These are phyloP conservation scores for Solanum stenotomum DNA, from an alignment of 257 asterid species.

Conservation along the genomic window DNA sequence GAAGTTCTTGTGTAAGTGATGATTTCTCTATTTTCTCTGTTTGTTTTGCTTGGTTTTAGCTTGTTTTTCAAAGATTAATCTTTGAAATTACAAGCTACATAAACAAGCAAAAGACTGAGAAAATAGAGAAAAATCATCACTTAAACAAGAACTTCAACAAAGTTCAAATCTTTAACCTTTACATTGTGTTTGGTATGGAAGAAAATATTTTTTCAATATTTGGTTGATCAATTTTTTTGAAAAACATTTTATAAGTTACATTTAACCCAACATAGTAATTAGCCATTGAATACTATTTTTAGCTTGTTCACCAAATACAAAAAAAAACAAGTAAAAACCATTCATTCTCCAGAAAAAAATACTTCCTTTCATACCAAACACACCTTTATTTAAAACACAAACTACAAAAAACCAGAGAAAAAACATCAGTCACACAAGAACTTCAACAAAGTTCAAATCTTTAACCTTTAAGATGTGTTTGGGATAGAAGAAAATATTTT, in stretches of 20 bases:
- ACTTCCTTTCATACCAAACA: too few species aligned
- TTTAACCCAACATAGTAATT: not conserved
- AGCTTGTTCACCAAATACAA: not conserved
- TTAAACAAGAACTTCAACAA: constrained; percentile 64
- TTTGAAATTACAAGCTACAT: not conserved
- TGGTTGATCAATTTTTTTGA: not conserved
- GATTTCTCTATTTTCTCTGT: not conserved
- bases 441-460: constrained; percentile 14
- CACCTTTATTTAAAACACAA: too few species aligned
- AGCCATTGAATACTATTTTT: not conserved
- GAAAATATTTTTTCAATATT: not conserved
- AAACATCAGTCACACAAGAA: constrained; percentile 54
- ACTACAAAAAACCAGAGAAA: not conserved
- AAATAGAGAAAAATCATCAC: constrained; percentile 2
- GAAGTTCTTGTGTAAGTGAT: constrained; percentile 68
- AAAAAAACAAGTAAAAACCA: too few species aligned
- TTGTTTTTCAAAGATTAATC: not conserved
- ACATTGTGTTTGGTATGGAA: not conserved
- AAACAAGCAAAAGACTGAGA: not conserved
- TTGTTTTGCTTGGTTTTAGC: not conserved
- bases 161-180: not conserved
- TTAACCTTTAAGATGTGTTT: not conserved
- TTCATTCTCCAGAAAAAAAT: too few species aligned
- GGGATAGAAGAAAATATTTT: not conserved
- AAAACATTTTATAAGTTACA: not conserved